These are phyloP conservation scores for Ottelia alismoides DNA, from an alignment of 106 monocot genomes.

Conservation along the genomic window DNA sequence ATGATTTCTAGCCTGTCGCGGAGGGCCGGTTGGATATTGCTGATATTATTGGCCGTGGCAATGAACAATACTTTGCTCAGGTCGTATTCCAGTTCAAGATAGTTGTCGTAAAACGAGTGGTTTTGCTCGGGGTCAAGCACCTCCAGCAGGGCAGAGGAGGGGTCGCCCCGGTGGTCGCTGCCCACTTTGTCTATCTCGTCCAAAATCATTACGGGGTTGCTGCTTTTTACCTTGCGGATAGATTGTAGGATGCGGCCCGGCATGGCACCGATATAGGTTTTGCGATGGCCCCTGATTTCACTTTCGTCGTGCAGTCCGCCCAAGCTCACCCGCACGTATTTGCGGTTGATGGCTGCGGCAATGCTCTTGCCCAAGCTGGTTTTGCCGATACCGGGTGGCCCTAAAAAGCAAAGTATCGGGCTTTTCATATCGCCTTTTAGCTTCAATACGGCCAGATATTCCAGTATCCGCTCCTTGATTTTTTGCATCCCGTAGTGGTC, in stretches of 20 bases:
- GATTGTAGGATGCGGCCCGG: slow-evolving; percentile 5
- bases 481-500: slow-evolving; percentile 6
- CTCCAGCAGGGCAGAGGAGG: slow-evolving; percentile 6
- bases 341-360: slow-evolving; percentile 3
- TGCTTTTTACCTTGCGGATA: background rate
- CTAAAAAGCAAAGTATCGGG: slow-evolving; percentile 6
- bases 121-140: slow-evolving; percentile 10
- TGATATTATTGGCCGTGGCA: slow-evolving; percentile 3
- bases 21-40: slow-evolving; percentile 2
- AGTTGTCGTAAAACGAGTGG: slow-evolving; percentile 2
- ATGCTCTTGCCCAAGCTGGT: slow-evolving; percentile 2
- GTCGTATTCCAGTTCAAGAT: slow-evolving; percentile 3
- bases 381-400: slow-evolving; percentile 5
- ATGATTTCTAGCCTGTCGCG: slow-evolving; percentile 7
- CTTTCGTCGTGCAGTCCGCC: slow-evolving; percentile 1
- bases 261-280: slow-evolving; percentile 6
- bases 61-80: slow-evolving; percentile 7
- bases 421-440: slow-evolving; percentile 3
- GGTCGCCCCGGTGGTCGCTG: background rate
- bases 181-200: slow-evolving; percentile 9
- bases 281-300: slow-evolving; percentile 5
- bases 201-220: slow-evolving; percentile 5
- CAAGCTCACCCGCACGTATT: slow-evolving; percentile 2
- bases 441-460: slow-evolving; percentile 8
- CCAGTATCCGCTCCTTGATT: slow-evolving; percentile 8